Evolutionary conservation across 257 asterid species (phyloP).

Genomic region (Gentiana dahurica): DNA sequence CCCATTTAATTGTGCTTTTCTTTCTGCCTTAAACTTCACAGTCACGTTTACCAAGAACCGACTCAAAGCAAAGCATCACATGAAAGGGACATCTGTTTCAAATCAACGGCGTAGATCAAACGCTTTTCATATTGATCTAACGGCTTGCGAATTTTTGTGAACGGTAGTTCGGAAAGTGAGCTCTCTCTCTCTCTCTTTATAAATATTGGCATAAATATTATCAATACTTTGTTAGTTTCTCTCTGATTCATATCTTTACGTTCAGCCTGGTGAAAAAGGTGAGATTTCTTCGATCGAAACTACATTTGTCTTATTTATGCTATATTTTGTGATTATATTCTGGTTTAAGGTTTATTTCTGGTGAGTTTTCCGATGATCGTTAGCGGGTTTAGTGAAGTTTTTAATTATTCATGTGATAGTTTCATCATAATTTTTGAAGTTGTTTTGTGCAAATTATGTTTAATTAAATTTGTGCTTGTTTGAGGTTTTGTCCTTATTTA

Average conservation of each 20-base stretch:
- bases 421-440: neutral
- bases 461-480: neutral
- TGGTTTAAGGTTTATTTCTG: neutral
- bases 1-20: conserved; percentile 15
- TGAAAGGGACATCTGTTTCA: conserved; percentile 17
- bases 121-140: neutral
- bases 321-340: neutral
- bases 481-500: neutral
- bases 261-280: conserved; percentile 13
- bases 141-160: conserved; percentile 2
- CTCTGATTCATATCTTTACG: neutral
- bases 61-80: conserved; percentile 23
- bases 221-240: neutral
- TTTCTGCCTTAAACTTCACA: conserved; percentile 1
- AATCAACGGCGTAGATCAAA: conserved; percentile 12
- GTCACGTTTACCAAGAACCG: neutral
- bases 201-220: conserved; percentile 5
- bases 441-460: neutral
- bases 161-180: conserved; percentile 8
- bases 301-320: neutral
- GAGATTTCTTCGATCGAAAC: neutral
- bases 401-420: neutral
- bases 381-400: neutral
- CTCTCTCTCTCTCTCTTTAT: neutral
- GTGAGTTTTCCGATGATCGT: too few relatives aligned